Percentiles rank a stretch among this genome's conserved stretches.
phyloP scores from a whole-genome alignment of 108 stramenopile species.

The Cyclotella kingstonii region DNA sequence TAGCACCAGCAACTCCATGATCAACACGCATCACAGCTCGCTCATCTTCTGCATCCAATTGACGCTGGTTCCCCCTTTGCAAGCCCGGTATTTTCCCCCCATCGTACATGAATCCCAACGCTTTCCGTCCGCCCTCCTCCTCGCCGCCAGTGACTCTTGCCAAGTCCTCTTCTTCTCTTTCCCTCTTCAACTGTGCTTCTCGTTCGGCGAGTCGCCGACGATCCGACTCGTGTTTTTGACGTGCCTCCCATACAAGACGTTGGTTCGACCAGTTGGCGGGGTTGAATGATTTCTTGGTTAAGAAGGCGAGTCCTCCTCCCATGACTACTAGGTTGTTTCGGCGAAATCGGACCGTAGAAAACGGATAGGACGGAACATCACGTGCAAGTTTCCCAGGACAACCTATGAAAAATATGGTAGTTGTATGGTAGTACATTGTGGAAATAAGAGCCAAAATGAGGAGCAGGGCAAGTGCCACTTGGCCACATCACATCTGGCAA shows the following conservation, averaged over 20 bases:
- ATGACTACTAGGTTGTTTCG: conserved; percentile 35
- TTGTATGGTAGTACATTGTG: too few relatives aligned
- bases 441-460: too few relatives aligned
- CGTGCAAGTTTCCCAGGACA: too few relatives aligned
- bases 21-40: conserved; percentile 11
- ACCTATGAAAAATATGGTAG: too few relatives aligned
- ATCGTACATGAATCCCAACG: conserved; percentile 80
- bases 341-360: too few relatives aligned
- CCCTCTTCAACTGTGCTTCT: conserved; percentile 66
- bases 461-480: too few relatives aligned
- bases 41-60: neutral
- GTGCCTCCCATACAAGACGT: conserved; percentile 74
- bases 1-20: conserved; percentile 1
- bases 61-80: conserved; percentile 15
- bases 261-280: conserved; percentile 75
- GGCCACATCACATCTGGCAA: too few relatives aligned
- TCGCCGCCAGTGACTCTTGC: conserved; percentile 55
- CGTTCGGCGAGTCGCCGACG: conserved; percentile 52
- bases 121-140: conserved; percentile 57
- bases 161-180: conserved; percentile 82
- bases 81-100: conserved; percentile 63
- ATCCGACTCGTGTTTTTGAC: conserved; percentile 61
- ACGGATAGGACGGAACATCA: too few relatives aligned
- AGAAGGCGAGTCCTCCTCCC: conserved; percentile 81
- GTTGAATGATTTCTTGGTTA: conserved; percentile 86